Conservation (phyloP, 371 early-diverging fungal genomes). For the Dentiscutata heterogama region DNA sequence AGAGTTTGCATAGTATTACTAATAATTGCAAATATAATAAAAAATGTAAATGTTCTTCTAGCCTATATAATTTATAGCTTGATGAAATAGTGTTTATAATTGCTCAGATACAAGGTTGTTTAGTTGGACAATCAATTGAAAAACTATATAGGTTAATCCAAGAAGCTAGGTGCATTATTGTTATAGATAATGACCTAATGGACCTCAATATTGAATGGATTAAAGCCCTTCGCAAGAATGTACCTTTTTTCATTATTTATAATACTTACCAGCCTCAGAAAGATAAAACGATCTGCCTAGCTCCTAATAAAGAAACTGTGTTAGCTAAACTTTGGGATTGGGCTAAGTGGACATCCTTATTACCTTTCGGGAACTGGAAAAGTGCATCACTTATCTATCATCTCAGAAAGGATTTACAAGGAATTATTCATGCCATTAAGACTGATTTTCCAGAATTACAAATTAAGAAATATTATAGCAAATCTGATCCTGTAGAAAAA, state of each 20-base stretch:
- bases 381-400: background rate
- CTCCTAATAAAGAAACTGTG: background rate
- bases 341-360: background rate
- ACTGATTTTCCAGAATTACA: slow-evolving; percentile 17
- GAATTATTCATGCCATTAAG: background rate
- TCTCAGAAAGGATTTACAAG: slow-evolving; percentile 7
- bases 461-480: slow-evolving; percentile 19
- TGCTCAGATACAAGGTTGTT: slow-evolving; percentile 16
- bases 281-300: background rate
- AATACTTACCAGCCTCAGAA: slow-evolving; percentile 29
- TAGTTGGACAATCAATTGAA: slow-evolving; percentile 8
- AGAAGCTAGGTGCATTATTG: slow-evolving; percentile 27
- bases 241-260: background rate
- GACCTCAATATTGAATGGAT: slow-evolving; percentile 33
- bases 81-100: slow-evolving; percentile 28
- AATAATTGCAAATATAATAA: slow-evolving; percentile 41
- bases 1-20: slow-evolving; percentile 36
- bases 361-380: background rate
- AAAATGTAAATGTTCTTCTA: slow-evolving; percentile 35
- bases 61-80: slow-evolving; percentile 23
- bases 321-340: slow-evolving; percentile 28
- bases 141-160: slow-evolving; percentile 27
- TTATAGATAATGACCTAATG: slow-evolving; percentile 38
- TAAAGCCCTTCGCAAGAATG: background rate
- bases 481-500: background rate